Conservation (phyloP, 1,139 yeast genomes). For the Pichia cactophila region DNA sequence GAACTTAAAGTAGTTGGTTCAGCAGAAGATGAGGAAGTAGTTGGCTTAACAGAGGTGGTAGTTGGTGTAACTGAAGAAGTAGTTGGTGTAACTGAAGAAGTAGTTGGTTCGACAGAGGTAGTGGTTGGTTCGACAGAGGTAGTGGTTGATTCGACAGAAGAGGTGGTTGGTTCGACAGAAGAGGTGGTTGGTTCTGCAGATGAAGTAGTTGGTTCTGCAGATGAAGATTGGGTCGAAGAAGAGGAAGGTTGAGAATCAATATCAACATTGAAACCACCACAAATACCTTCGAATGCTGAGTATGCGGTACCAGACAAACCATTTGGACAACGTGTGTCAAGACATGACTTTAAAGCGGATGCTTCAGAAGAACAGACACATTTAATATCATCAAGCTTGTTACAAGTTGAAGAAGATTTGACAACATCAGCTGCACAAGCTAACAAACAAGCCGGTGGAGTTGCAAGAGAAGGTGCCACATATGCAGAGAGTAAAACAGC, state of each 20-base stretch:
- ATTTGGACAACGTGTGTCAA: conserved; percentile 58
- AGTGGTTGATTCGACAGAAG: conserved; percentile 15
- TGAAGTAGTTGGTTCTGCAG: conserved; percentile 13
- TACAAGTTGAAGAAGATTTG: conserved; percentile 45
- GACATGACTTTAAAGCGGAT: conserved; percentile 47
- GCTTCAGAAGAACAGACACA: conserved; percentile 59
- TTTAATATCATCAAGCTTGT: conserved; percentile 49
- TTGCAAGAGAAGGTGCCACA: conserved; percentile 48
- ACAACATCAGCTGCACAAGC: conserved; percentile 77
- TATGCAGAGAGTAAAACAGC: conserved; percentile 27
- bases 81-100: conserved; percentile 8
- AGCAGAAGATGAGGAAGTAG: conserved; percentile 7
- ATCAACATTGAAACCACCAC: conserved; percentile 36
- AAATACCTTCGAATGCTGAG: conserved; percentile 46
- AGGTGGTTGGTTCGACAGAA: conserved; percentile 9
- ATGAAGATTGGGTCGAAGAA: conserved; percentile 13
- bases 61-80: conserved; percentile 7
- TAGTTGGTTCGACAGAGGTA: conserved; percentile 9
- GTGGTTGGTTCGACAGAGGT: conserved; percentile 10
- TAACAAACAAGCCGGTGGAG: conserved; percentile 85
- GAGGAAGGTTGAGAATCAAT: conserved; percentile 18
- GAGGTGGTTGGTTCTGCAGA: conserved; percentile 13
- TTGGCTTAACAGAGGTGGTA: conserved; percentile 10
- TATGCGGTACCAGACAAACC: conserved; percentile 51
- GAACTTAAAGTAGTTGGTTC: conserved; percentile 3